Evolutionary conservation across 768 basidiomycete species (phyloP).

Genomic region (Rhodotorula diobovata): DNA sequence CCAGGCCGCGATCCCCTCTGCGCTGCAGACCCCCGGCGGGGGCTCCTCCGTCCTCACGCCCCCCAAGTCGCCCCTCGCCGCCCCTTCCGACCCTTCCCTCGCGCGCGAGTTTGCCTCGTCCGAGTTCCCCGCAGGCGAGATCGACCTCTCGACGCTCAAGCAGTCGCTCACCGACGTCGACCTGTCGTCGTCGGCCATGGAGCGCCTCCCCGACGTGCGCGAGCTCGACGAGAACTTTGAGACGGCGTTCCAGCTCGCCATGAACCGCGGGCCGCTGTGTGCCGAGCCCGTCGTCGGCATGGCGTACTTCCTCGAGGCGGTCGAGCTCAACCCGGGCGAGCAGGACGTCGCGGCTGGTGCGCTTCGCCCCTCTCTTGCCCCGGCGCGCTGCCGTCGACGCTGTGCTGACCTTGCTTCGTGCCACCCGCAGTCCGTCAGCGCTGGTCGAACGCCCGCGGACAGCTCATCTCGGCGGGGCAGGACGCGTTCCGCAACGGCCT

Average conservation of each 20-base stretch:
- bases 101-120: conserved; percentile 20
- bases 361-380: neutral
- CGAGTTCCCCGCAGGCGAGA: conserved; percentile 15
- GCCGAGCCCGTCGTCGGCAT: conserved; percentile 91
- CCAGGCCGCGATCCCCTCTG: conserved; percentile 29
- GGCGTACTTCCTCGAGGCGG: conserved; percentile 78
- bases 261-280: conserved; percentile 89
- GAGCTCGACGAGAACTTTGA: conserved; percentile 82
- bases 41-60: conserved; percentile 10
- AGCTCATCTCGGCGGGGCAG: conserved; percentile 77
- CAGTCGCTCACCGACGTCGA: conserved; percentile 19
- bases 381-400: too few species aligned
- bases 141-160: conserved; percentile 25
- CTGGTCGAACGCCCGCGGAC: conserved; percentile 79
- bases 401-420: conserved; percentile 4
- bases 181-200: conserved; percentile 1
- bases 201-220: conserved; percentile 31
- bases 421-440: conserved; percentile 67
- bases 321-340: conserved; percentile 57
- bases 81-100: conserved; percentile 1
- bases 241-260: conserved; percentile 90
- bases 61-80: conserved; percentile 2
- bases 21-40: conserved; percentile 26
- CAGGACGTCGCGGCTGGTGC: conserved; percentile 22
- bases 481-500: conserved; percentile 86